Base-by-base conservation (phyloP, 2,329 filamentous ascomycete species). In the Polytolypa hystricis region DNA sequence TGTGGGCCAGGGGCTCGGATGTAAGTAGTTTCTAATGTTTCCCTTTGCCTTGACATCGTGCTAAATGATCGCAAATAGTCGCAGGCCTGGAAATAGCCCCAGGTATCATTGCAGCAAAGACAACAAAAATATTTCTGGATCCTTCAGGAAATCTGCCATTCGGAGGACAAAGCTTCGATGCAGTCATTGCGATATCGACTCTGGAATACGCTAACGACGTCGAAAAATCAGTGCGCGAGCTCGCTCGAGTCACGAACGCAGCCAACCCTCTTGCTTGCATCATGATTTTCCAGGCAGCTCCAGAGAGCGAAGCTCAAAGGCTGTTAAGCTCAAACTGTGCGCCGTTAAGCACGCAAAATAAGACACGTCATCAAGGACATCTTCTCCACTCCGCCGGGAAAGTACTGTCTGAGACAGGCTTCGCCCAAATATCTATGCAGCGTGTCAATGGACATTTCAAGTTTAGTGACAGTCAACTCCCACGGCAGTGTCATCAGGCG, bases 281-380 rank as follows among this genome's bases (percentile, higher is more conserved):
- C 15, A 4, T 38, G 5, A 32, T 41, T 8, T n/a, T 41, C 15
- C 35, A 41, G 23, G 31, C 31, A 3, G 30, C 36, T 4, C 39
- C 36, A 11, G 31, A 41, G 16, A 41, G 29, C 32, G 39, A 41
- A 21, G 11, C 19, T 3, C 11, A 25, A 7, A 33, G 25, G 8
- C 25, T 38, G n/a, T 23, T 41, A n/a, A 21, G 28, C 17, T 14
- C 30, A 17, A 38, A 30, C 16, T 23, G 30, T 14, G 30, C 35
- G 32, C 39, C 35, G 21, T 16, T 32, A 12, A 40, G 34, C 17
- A 18, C n/a, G 7, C 26, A 37, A n/a, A n/a, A n/a, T n/a, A n/a
- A n/a, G n/a, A n/a, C n/a, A n/a, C n/a, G n/a, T n/a, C n/a, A n/a
- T n/a, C n/a, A n/a, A n/a, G n/a, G n/a, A n/a, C n/a, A n/a, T n/a